Evolutionary conservation across 2,329 filamentous ascomycete species (phyloP).

Genomic region (Sclerotinia trifoliorum): DNA sequence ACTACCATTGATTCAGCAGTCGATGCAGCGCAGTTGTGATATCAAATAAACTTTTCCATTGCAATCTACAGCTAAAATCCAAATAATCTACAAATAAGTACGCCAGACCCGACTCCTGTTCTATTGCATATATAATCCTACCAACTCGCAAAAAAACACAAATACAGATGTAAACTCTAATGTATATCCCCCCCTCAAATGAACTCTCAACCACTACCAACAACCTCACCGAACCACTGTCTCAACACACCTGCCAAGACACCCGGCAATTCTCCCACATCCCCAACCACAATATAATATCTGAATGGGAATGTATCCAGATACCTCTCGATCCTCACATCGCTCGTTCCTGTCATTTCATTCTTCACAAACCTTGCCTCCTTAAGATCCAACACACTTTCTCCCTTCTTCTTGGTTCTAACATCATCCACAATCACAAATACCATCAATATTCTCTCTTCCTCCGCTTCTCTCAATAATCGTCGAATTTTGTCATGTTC

Average conservation of each 20-base stretch:
- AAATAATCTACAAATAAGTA: neutral
- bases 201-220: constrained; percentile 24
- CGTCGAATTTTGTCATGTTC: constrained; percentile 81
- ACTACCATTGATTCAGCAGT: no score
- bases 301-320: constrained; percentile 95
- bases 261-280: constrained; percentile 85
- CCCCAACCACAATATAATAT: constrained; percentile 92
- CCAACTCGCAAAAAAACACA: neutral
- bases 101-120: neutral
- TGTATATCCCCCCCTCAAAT: neutral
- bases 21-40: neutral
- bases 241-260: constrained; percentile 85
- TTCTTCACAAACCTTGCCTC: constrained; percentile 79
- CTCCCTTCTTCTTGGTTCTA: constrained; percentile 50
- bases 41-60: constrained; percentile 7
- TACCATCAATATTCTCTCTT: constrained; percentile 95
- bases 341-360: constrained; percentile 53
- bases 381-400: constrained; percentile 82
- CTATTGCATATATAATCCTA: neutral
- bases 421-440: constrained; percentile 89
- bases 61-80: neutral
- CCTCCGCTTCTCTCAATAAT: constrained; percentile 81
- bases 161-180: neutral
- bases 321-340: constrained; percentile 83
- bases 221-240: constrained; percentile 86